These are phyloP conservation scores for Pilatotrama ljubarskyi DNA, from an alignment of 768 basidiomycete genomes.

Conservation along the genomic window DNA sequence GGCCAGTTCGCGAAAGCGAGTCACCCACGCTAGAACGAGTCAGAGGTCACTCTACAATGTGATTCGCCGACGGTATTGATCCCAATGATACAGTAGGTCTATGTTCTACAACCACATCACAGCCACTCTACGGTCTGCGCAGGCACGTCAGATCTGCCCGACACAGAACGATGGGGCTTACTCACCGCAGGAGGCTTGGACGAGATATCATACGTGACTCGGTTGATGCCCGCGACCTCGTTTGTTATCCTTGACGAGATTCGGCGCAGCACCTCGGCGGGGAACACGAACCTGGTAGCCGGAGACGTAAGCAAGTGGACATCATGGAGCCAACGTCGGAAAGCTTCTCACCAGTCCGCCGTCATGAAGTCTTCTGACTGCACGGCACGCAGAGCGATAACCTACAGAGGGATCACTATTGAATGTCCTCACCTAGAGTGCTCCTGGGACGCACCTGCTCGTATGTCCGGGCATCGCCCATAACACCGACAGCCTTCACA, in stretches of 20 bases:
- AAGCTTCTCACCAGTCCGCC: conserved; percentile 81
- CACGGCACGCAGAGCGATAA: conserved; percentile 92
- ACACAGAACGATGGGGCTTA: conserved; percentile 2
- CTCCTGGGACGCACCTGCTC: conserved; percentile 64
- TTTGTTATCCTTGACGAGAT: conserved; percentile 98
- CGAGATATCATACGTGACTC: conserved; percentile 94
- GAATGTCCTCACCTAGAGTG: neutral
- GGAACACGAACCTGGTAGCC: conserved; percentile 84
- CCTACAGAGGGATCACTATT: conserved; percentile 41
- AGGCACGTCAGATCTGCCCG: neutral
- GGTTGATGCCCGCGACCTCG: conserved; percentile 94
- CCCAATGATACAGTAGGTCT: neutral
- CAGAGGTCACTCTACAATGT: neutral
- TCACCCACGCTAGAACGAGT: too few species aligned
- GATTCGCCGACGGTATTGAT: neutral
- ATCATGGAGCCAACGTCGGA: neutral
- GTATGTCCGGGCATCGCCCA: conserved; percentile 95
- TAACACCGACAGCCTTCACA: conserved; percentile 95
- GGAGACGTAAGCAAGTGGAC: neutral
- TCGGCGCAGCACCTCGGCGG: conserved; percentile 80
- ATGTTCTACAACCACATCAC: conserved; percentile 18
- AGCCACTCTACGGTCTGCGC: conserved; percentile 48
- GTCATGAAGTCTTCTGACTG: conserved; percentile 99
- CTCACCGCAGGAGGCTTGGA: conserved; percentile 93
- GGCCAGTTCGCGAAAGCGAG: too few species aligned